A percentile compares a stretch with the other conserved stretches of the same genome.
phyloP scores from a whole-genome alignment of 2,329 filamentous ascomycete species.

The Aspergillus sp. region DNA sequence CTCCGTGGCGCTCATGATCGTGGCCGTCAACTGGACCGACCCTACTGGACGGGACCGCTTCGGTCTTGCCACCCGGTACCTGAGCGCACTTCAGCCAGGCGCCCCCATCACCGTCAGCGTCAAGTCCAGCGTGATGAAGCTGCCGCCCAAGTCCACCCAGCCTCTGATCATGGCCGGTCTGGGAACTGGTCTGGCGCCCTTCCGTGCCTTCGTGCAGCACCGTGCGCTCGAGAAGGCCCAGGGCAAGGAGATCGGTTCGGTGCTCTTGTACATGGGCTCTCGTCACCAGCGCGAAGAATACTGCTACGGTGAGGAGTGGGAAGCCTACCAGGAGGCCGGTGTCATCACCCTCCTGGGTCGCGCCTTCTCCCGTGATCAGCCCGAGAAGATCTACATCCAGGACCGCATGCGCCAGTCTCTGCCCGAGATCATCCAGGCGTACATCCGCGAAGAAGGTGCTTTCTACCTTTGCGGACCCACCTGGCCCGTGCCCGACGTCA shows the following conservation, averaged over 20 bases:
- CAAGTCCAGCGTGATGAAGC: conserved; percentile 98
- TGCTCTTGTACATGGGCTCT: conserved; percentile 93
- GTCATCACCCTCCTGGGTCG: conserved; percentile 91
- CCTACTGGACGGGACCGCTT: conserved; percentile 81
- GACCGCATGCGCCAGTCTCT: conserved; percentile 93
- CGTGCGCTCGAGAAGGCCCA: conserved; percentile 97
- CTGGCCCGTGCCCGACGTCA: conserved; percentile 97
- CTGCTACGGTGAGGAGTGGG: conserved; percentile 98
- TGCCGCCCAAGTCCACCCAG: conserved; percentile 81
- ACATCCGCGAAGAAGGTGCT: conserved; percentile 80
- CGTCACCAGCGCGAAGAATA: conserved; percentile 98
- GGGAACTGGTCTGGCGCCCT: conserved; percentile 97
- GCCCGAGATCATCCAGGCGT: conserved; percentile 77
- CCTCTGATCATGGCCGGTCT: conserved; percentile 98
- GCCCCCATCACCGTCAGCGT: conserved; percentile 84
- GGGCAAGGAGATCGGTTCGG: conserved; percentile 89
- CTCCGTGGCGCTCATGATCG: conserved; percentile 91
- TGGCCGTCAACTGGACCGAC: conserved; percentile 95
- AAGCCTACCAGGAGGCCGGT: conserved; percentile 92
- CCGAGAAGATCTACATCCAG: conserved; percentile 99
- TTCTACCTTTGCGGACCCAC: conserved; percentile 98
- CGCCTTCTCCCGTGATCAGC: conserved; percentile 95
- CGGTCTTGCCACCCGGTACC: conserved; percentile 89
- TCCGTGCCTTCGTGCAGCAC: conserved; percentile 98
- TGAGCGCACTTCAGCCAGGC: conserved; percentile 73